Evolutionary conservation across 2,329 filamentous ascomycete species (phyloP).

Genomic region (Taxawa tesnikishii): DNA sequence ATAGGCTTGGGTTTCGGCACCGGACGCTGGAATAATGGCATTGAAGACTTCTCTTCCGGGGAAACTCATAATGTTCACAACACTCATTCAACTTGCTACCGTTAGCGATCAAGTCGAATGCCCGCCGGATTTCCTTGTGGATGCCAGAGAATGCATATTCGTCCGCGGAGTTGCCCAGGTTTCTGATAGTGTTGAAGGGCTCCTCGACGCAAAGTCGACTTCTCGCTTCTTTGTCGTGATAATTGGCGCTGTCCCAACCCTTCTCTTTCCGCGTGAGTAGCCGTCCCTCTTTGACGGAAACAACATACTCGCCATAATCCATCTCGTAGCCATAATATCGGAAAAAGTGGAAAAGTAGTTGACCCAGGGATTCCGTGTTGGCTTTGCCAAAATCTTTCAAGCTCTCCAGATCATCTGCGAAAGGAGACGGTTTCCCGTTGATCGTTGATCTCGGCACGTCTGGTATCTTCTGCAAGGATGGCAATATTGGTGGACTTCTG

Average conservation of each 20-base stretch:
- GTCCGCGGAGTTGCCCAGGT: conserved; percentile 91
- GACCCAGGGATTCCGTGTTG: conserved; percentile 72
- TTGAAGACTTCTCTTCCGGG: conserved; percentile 58
- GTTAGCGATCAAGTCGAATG: conserved; percentile 69
- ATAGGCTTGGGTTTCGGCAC: conserved; percentile 43
- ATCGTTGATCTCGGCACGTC: conserved; percentile 48
- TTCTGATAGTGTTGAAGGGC: conserved; percentile 81
- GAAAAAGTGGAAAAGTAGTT: conserved; percentile 92
- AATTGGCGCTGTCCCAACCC: conserved; percentile 60
- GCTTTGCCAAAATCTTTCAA: conserved; percentile 61
- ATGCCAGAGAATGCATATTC: conserved; percentile 88
- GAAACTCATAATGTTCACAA: conserved; percentile 80
- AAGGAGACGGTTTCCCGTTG: conserved; percentile 59
- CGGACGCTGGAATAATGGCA: conserved; percentile 39
- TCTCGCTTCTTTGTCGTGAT: conserved; percentile 31
- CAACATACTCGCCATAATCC: conserved; percentile 70
- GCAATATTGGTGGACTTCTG: conserved; percentile 70
- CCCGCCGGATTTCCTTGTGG: conserved; percentile 77
- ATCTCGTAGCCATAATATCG: conserved; percentile 89
- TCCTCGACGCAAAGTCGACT: conserved; percentile 92
- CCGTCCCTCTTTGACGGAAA: conserved; percentile 75
- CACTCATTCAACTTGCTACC: conserved; percentile 65
- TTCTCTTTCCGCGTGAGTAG: conserved; percentile 74
- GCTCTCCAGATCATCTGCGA: conserved; percentile 74
- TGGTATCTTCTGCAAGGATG: conserved; percentile 66